Base-by-base conservation (phyloP, 2,329 filamentous ascomycete genomes). In the Fusarium fujikuroi region DNA sequence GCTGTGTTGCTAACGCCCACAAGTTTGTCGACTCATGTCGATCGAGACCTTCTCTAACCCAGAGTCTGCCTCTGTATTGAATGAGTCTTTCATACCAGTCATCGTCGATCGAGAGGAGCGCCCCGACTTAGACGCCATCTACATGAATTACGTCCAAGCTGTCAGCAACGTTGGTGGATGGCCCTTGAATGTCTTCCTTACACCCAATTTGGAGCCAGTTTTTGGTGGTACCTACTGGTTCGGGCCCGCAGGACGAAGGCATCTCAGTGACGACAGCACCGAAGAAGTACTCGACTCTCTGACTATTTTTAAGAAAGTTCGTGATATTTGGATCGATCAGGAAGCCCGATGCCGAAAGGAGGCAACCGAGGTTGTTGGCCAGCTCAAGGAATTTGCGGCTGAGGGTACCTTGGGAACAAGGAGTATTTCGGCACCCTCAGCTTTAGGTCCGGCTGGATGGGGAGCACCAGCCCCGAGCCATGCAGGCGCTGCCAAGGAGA, bases 211-310 rank as follows among this genome's bases (percentile, higher is more conserved):
- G 32, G 92, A 97, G 79, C 96, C 96, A 1, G 93, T 99, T 15
- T 98, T 98, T 82, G 96, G 96, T 42, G 95, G 95, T 30, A 98
- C 95, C 14, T 98, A 98, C 82, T 98, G 95, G 93, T 94, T 95
- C 8, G 93, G 93, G 1, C 93, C 95, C 0, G 91, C 90, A 54
- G 89, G 90, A 9, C 72, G 79, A 44, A 79, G 80, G n/a, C 80
- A 80, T 30, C 66, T 76, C 7, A 71, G 66, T 15, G 84, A 85
- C 3, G 83, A 83, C 11, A 75, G 73, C 32, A 87, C 86, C 16
- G 84, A 88, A 9, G 90, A 90, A 50, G 89, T 92, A 9, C 87
- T 93, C n/a, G 92, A 93, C 46, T 97, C 98, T 76, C 85, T 97
- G 44, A 90, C 92, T 25, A 94, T 98, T 39, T 81, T 98, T 57